Evolutionary conservation across 2,329 filamentous ascomycete genomes (phyloP), one percentile per base, ranked within the genome.

Genomic region (Xylariaceae sp.): DNA sequence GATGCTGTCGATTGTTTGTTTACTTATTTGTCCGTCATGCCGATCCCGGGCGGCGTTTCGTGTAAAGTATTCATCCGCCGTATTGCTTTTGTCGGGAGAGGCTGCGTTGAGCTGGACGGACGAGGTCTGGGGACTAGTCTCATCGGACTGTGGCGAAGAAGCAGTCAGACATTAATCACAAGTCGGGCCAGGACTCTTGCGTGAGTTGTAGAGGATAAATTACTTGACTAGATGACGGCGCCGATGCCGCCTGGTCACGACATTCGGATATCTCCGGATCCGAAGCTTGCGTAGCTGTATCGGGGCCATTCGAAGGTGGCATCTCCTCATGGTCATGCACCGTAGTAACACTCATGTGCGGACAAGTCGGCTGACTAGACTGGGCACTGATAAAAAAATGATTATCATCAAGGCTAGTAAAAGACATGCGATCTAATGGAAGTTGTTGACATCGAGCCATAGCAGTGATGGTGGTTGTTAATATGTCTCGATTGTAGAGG

Each of bases 321-420:
- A 51, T 18, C 3, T 59, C 55, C 3, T 61, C 59, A 3, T 57
- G 52, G 18, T 61, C 60, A 13, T 63, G 53, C 34, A 61, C 35
- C 34, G 52, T 11, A 30, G 59, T 53, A 39, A 65, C 51, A 18
- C 66, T 70, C 47, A 62, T 62, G 51, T 65, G 63, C 35, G 62
- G 66, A 30, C 65, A 70, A n/a, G 52, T 51, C 18, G 62, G 48
- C 4, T 60, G 66, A 39, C 62, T 71, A 4, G 69, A 63, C 5
- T 57, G 63, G 34, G 69, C 67, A 39, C 66, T 68, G 59, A 66
- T 68, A 60, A 67, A 67, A 58, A 71, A 70, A 15, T 61, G 56
- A 18, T 70, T 68, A 47, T 68, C 64, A 15, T 65, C 66, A 15
- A 66, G 9, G 49, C 54, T 62, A 39, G 39, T 51, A 45, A 58